Conservation (phyloP, 1,284 basidiomycete species). For the Cutaneotrichosporon cutaneum region DNA sequence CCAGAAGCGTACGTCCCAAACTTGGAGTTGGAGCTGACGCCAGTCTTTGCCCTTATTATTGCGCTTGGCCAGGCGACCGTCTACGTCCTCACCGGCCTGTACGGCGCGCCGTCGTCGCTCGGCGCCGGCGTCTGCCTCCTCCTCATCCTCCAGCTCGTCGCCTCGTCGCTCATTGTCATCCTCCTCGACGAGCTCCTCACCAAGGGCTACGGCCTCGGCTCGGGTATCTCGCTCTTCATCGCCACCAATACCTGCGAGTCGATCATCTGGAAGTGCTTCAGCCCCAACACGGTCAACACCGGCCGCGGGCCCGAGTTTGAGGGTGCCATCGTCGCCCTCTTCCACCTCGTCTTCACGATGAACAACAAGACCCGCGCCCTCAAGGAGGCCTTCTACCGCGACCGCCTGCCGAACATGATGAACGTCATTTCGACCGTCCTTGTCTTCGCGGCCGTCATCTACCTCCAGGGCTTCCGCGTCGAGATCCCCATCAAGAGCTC, state of each 20-base stretch:
- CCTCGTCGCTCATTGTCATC: constrained; percentile 93
- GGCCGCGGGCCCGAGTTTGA: constrained; percentile 98
- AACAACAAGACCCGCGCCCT: constrained; percentile 96
- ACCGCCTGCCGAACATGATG: constrained; percentile 96
- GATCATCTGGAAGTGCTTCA: constrained; percentile 99
- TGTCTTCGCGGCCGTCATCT: constrained; percentile 94
- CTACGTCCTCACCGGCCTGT: constrained; percentile 94
- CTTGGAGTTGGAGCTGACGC: not conserved
- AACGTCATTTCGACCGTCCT: constrained; percentile 89
- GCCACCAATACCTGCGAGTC: constrained; percentile 99
- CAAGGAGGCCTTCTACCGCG: constrained; percentile 97
- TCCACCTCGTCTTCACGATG: constrained; percentile 98
- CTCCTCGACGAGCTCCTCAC: constrained; percentile 97
- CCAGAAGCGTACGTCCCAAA: constrained; percentile 76
- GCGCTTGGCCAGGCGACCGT: constrained; percentile 95
- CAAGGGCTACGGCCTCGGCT: constrained; percentile 97
- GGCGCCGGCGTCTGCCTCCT: constrained; percentile 94
- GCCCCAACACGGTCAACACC: constrained; percentile 96
- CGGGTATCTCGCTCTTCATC: constrained; percentile 97
- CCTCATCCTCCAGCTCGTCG: constrained; percentile 91
- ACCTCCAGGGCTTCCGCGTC: constrained; percentile 97
- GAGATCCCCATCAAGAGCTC: constrained; percentile 99
- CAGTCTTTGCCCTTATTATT: constrained; percentile 96
- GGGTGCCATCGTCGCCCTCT: constrained; percentile 90
- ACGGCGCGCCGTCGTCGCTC: constrained; percentile 88